Evolutionary conservation across 192 early-diverging fungal species (phyloP).

Genomic region (Ambispora gerdemannii): DNA sequence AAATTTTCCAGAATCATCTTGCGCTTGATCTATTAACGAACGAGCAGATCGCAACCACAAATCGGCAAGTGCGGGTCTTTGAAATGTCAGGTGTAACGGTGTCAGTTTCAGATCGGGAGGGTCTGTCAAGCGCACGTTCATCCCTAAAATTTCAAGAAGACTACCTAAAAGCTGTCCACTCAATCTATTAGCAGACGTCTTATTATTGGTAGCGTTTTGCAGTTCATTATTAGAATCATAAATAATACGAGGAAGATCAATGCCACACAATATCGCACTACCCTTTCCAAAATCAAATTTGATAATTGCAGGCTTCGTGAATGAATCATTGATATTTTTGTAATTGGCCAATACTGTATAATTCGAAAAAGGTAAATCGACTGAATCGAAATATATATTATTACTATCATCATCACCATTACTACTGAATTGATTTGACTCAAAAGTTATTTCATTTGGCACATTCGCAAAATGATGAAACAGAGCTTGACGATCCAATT

Average conservation of each 20-base stretch:
- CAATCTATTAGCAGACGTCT: background rate
- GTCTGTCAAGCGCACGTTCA: background rate
- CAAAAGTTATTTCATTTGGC: constrained; percentile 9
- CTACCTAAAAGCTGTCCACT: background rate
- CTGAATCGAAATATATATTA: background rate
- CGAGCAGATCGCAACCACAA: background rate
- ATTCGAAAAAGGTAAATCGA: background rate
- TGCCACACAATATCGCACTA: background rate
- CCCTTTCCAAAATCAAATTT: constrained; percentile 40
- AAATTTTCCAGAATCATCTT: no score
- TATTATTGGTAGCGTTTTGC: background rate
- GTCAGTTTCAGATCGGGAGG: background rate
- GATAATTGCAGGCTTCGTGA: constrained; percentile 44
- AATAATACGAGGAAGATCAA: background rate
- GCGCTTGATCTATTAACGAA: background rate
- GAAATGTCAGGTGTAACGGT: background rate
- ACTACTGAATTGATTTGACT: background rate
- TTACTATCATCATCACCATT: background rate
- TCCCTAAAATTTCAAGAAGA: constrained; percentile 2
- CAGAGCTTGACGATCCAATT: background rate
- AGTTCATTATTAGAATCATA: no score
- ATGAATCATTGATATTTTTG: background rate
- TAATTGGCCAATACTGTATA: background rate
- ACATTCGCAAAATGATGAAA: background rate
- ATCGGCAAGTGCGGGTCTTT: constrained; percentile 13